Conservation (phyloP, 441 rosid genomes). For the Adansonia madagascariensis region DNA sequence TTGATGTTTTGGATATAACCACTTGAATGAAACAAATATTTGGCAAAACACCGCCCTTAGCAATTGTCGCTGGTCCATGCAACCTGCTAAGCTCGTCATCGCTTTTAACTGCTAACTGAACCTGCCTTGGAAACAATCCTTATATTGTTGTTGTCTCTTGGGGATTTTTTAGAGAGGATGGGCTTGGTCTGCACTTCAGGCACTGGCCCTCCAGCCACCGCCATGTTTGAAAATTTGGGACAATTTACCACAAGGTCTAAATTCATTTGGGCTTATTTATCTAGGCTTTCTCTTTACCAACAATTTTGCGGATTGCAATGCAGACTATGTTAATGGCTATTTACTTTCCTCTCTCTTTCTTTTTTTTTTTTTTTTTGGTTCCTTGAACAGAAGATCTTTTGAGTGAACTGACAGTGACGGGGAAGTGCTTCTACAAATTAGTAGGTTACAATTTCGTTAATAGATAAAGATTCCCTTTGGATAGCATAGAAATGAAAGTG, state of each 20-base stretch:
- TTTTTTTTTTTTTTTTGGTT: not conserved
- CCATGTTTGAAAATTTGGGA: not conserved
- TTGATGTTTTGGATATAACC: not conserved
- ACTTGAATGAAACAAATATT: conserved; percentile 19
- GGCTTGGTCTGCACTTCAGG: not conserved
- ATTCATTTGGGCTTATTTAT: not conserved
- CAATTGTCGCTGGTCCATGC: conserved; percentile 41
- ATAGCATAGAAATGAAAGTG: conserved; percentile 19
- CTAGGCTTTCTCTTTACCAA: no score
- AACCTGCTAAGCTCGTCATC: conserved; percentile 30
- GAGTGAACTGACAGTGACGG: not conserved
- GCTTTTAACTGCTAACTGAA: conserved; percentile 25
- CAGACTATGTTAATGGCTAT: not conserved
- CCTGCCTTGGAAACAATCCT: conserved; percentile 22
- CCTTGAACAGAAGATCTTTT: not conserved
- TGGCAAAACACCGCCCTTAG: conserved; percentile 42
- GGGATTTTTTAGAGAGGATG: not conserved
- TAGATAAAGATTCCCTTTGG: not conserved
- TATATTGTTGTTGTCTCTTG: conserved; percentile 22
- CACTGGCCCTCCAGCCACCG: not conserved
- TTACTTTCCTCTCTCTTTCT: not conserved
- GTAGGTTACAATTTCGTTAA: not conserved
- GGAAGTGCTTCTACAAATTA: not conserved
- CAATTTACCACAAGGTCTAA: not conserved
- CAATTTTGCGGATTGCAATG: no score